phyloP scores from a whole-genome alignment of 2,329 filamentous ascomycete species.

The Phialophora verrucosa region DNA sequence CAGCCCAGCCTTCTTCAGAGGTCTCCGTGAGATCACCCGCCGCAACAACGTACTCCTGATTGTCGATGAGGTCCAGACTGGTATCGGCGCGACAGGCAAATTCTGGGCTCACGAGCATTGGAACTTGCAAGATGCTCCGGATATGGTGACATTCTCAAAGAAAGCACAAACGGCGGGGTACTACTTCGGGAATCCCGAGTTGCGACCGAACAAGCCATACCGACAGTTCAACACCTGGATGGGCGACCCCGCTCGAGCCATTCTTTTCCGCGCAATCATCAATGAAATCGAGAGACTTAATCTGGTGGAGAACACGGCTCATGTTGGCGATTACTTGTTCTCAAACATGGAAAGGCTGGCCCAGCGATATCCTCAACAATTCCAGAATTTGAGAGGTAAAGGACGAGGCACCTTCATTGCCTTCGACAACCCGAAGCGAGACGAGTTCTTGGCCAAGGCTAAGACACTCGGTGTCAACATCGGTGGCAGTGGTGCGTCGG shows the following conservation, averaged over 20 bases:
- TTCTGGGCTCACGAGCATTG: constrained; percentile 99
- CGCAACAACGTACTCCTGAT: constrained; percentile 71
- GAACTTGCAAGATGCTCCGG: constrained; percentile 77
- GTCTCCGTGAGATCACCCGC: constrained; percentile 77
- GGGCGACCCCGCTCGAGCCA: constrained; percentile 83
- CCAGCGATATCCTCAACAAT: constrained; percentile 73
- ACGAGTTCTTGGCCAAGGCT: constrained; percentile 77
- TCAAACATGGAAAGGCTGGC: constrained; percentile 70
- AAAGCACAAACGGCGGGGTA: constrained; percentile 94
- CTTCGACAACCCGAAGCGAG: constrained; percentile 81
- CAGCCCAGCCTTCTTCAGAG: constrained; percentile 82
- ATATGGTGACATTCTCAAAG: constrained; percentile 95
- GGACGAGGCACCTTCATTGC: constrained; percentile 91
- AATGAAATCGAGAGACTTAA: constrained; percentile 76
- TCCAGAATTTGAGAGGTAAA: constrained; percentile 84
- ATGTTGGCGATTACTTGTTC: constrained; percentile 79
- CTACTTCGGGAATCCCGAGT: constrained; percentile 80
- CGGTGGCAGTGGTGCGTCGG: constrained; percentile 76
- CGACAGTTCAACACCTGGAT: constrained; percentile 98
- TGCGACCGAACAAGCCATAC: constrained; percentile 90
- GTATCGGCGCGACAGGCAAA: constrained; percentile 87
- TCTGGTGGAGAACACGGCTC: constrained; percentile 79
- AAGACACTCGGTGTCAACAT: constrained; percentile 86
- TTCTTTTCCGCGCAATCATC: constrained; percentile 86
- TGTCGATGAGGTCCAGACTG: constrained; percentile 93